These are phyloP conservation scores for Pouteria campechiana DNA, from an alignment of 179 eudicot genomes.

Conservation along the genomic window DNA sequence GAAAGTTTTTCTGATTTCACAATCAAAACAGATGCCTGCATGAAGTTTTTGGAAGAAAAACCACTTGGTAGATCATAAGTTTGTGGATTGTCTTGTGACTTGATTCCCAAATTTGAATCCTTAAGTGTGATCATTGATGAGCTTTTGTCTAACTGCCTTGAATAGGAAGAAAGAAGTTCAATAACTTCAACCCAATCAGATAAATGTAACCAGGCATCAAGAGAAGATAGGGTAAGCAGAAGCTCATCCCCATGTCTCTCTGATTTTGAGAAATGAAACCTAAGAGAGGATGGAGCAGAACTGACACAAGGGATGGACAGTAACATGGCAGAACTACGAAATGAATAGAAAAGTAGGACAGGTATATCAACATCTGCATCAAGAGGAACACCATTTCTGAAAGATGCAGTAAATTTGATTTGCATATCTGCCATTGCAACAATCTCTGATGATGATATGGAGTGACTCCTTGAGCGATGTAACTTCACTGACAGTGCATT, in stretches of 20 bases:
- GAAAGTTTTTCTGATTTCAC: conserved; percentile 42
- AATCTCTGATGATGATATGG: conserved; percentile 14
- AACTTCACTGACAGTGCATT: conserved; percentile 35
- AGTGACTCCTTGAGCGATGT: conserved; percentile 17
- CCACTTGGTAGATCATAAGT: conserved; percentile 4
- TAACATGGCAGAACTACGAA: conserved; percentile 28
- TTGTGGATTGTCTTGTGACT: conserved; percentile 9
- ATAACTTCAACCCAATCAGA: conserved; percentile 56
- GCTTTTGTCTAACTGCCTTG: conserved; percentile 10
- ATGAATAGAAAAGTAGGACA: conserved; percentile 39
- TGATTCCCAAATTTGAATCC: conserved; percentile 9
- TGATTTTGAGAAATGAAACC: conserved; percentile 24
- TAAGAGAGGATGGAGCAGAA: conserved; percentile 41
- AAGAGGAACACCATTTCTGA: conserved; percentile 28
- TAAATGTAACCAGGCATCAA: conserved; percentile 64
- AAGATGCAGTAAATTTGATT: conserved; percentile 38
- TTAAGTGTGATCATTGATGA: conserved; percentile 8
- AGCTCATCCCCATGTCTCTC: conserved; percentile 26
- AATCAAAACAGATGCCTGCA: conserved; percentile 12
- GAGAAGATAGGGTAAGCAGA: conserved; percentile 44
- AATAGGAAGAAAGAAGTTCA: conserved; percentile 29
- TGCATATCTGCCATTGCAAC: conserved; percentile 46
- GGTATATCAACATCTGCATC: conserved; percentile 33
- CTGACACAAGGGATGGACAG: conserved; percentile 33
- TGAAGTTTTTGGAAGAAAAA: conserved; percentile 15